Conservation (phyloP, 2,329 filamentous ascomycete species). For the Monosporascus cannonballus region DNA sequence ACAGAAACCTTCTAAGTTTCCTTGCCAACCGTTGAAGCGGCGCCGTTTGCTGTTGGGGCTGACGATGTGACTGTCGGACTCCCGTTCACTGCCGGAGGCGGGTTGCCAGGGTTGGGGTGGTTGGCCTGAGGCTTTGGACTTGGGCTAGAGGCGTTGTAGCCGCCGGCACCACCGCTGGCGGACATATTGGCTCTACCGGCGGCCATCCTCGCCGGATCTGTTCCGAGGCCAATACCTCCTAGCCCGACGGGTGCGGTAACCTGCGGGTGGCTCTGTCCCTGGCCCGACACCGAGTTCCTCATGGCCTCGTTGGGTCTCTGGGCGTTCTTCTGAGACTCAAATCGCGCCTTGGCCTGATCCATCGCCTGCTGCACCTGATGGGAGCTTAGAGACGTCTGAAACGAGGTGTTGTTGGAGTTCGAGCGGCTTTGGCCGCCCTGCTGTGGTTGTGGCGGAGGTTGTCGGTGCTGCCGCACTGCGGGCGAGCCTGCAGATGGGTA, state of each 20-base stretch:
- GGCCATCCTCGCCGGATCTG: slow-evolving; percentile 17
- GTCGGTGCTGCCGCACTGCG: slow-evolving; percentile 19
- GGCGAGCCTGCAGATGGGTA: slow-evolving; percentile 20
- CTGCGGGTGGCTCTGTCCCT: slow-evolving; percentile 11
- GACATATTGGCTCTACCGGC: slow-evolving; percentile 18
- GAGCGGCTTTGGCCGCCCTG: slow-evolving; percentile 4
- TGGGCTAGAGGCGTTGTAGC: slow-evolving; percentile 18
- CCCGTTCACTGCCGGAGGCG: slow-evolving; percentile 18
- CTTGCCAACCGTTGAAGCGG: slow-evolving; percentile 11
- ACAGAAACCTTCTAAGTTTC: slow-evolving; percentile 18
- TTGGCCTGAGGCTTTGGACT: slow-evolving; percentile 18
- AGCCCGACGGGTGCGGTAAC: slow-evolving; percentile 24
- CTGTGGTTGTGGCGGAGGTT: slow-evolving; percentile 11
- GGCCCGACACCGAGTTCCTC: slow-evolving; percentile 15
- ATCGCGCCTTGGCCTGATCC: slow-evolving; percentile 27
- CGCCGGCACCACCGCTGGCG: slow-evolving; percentile 3
- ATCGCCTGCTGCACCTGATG: slow-evolving; percentile 27
- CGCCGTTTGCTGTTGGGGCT: slow-evolving; percentile 12
- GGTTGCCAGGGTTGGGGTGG: slow-evolving; percentile 10
- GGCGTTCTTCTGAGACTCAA: slow-evolving; percentile 20
- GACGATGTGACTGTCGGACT: slow-evolving; percentile 10
- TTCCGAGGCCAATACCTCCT: slow-evolving; percentile 24
- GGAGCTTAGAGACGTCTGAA: slow-evolving; percentile 24
- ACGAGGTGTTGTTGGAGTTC: slow-evolving; percentile 7
- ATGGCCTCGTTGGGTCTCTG: slow-evolving; percentile 21